Evolutionary conservation across 495 filamentous ascomycete species (phyloP), one percentile per base, ranked within the genome.

Genomic region (Aspergillus saccharolyticus): DNA sequence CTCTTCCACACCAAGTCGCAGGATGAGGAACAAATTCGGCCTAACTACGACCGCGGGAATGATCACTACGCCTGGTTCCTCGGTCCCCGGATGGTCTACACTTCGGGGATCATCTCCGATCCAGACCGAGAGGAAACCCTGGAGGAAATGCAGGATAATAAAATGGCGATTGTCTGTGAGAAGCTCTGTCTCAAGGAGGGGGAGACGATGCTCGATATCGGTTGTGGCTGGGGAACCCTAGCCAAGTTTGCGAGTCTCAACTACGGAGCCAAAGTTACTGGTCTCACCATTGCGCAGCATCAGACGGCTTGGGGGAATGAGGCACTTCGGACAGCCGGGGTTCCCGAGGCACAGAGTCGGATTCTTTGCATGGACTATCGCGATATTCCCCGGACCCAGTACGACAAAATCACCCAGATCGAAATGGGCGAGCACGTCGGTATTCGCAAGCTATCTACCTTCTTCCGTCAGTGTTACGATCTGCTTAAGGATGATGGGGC

Each of bases 391-490:
- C 72, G 79, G n/a, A 78, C 18, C 82, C 83, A 52, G 77, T 88
- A 84, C 69, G 78, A 83, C 64, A 85, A 85, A 67, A 87, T 88
- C 65, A 88, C 85, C 45, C 87, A 85, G 64, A 75, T 88, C 15
- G 85, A 88, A 67, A 88, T 88, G 85, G 85, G 84, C n/a, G 85
- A 88, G 68, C 85, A 88, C 64, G 85, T 88, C 52, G 85, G 85
- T 63, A 82, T 88, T 6, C 82, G 84, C 30, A 79, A 87, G 66
- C 82, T 88, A 64, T 65, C 66, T 30, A 74, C 72, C 53, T 88
- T 88, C 74, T 65, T 82, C 48, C 74, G 71, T 45, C 85, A 88
- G 69, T 83, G 86, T 17, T 75, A 86, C 56, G 81, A 86, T 53
- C 86, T 87, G 84, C 77, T 88, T 24, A 81, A 87, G 45, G 85